Conservation (phyloP, 148 eudicot species). For the Silene latifolia region DNA sequence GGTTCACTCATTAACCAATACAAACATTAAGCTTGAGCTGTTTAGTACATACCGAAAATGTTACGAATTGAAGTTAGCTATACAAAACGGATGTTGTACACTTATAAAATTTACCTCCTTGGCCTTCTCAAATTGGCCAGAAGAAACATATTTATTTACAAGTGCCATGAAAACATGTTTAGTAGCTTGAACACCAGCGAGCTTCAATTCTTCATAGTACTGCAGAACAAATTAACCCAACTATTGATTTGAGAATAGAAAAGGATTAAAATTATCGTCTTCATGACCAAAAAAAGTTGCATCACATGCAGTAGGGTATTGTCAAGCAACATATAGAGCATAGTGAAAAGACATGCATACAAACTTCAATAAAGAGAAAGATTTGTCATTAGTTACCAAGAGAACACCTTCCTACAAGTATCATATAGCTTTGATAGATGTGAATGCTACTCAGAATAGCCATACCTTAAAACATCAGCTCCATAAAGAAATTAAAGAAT, state of each 20-base stretch:
- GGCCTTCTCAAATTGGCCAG: slow-evolving; percentile 73
- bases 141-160: slow-evolving; percentile 75
- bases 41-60: neutral
- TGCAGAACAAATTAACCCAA: slow-evolving; percentile 33
- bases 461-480: too few species aligned
- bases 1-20: neutral
- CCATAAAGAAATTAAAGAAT: too few species aligned
- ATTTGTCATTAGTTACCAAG: neutral
- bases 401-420: neutral
- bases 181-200: slow-evolving; percentile 44
- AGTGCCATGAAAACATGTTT: slow-evolving; percentile 72
- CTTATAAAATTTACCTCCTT: slow-evolving; percentile 52
- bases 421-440: too few species aligned
- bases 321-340: slow-evolving; percentile 4
- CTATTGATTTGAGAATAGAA: neutral
- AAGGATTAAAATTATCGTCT: neutral
- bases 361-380: neutral
- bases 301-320: neutral
- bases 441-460: too few species aligned
- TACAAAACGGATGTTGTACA: neutral
- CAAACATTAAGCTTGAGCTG: neutral
- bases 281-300: neutral
- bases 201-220: slow-evolving; percentile 50
- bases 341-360: neutral
- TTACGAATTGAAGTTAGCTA: neutral